Conservation (phyloP, 75 land plant species). For the Pinus taeda region DNA sequence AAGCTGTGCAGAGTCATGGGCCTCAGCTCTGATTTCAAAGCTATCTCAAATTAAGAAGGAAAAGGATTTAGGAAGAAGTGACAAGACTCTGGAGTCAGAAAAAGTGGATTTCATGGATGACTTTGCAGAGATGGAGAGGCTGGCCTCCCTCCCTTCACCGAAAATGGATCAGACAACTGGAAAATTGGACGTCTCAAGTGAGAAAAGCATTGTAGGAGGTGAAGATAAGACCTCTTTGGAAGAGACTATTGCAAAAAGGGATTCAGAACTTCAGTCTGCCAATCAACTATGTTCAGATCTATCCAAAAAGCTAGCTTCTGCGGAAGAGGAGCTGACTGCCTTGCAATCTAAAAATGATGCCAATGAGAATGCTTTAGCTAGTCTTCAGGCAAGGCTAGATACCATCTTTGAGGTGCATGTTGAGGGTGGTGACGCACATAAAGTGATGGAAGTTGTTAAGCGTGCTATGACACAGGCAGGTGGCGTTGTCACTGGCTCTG, state of each 20-base stretch:
- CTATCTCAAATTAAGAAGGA: conserved; percentile 57
- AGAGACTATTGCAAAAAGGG: conserved; percentile 12
- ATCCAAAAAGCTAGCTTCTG: conserved; percentile 23
- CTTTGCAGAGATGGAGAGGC: conserved; percentile 89
- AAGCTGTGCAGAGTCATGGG: conserved; percentile 71
- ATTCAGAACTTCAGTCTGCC: conserved; percentile 18
- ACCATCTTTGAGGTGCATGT: conserved; percentile 35
- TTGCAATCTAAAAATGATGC: conserved; percentile 24
- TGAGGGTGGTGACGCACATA: conserved; percentile 29
- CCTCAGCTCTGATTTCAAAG: conserved; percentile 52
- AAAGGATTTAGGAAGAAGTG: conserved; percentile 23
- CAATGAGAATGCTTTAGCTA: conserved; percentile 22
- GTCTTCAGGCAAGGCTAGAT: conserved; percentile 50
- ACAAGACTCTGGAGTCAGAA: conserved; percentile 32
- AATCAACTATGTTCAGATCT: conserved; percentile 28
- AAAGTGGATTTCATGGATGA: conserved; percentile 91
- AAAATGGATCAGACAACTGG: conserved; percentile 13
- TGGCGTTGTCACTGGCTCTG: conserved; percentile 16
- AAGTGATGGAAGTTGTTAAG: conserved; percentile 39
- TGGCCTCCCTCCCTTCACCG: conserved; percentile 48
- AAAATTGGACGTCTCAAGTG: not conserved
- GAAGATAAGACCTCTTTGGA: conserved; percentile 2
- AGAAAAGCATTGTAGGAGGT: conserved; percentile 2
- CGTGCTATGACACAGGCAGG: conserved; percentile 26
- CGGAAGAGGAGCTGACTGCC: conserved; percentile 16